Percentiles rank a stretch among this genome's conserved stretches.
Evolutionary conservation across 768 basidiomycete species (phyloP).

Genomic region (Termitomyces sp.): DNA sequence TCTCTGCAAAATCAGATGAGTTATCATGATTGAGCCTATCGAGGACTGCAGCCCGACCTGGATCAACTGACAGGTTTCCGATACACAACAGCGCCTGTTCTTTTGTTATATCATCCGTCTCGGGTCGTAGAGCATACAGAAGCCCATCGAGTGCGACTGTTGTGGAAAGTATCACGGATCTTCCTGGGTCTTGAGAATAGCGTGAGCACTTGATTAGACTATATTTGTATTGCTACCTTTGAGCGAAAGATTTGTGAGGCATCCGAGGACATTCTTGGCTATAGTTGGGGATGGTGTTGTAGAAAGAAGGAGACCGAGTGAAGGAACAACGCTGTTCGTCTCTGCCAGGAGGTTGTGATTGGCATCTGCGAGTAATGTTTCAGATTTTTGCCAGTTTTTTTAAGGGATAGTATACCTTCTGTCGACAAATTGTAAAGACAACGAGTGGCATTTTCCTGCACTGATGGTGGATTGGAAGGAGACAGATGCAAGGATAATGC

Average conservation of each 20-base stretch:
- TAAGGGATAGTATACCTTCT: not conserved
- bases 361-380: not conserved
- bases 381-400: not conserved
- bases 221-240: slow-evolving; percentile 9
- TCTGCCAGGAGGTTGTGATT: slow-evolving; percentile 8
- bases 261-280: slow-evolving; percentile 13
- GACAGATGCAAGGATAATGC: slow-evolving; percentile 3
- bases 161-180: slow-evolving; percentile 6
- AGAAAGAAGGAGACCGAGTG: slow-evolving; percentile 8
- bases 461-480: not conserved
- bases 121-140: not conserved
- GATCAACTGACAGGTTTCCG: slow-evolving; percentile 13
- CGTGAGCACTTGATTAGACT: not conserved
- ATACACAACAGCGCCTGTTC: slow-evolving; percentile 15
- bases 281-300: slow-evolving; percentile 1
- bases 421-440: slow-evolving; percentile 18
- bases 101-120: slow-evolving; percentile 8
- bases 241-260: slow-evolving; percentile 14
- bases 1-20: not conserved
- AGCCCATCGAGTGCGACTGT: slow-evolving; percentile 6
- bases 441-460: slow-evolving; percentile 12
- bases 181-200: slow-evolving; percentile 9
- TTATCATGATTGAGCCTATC: not conserved
- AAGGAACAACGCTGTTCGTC: not conserved
- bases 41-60: not conserved